Conservation (phyloP, 768 basidiomycete genomes). For the Auricularia sp. region DNA sequence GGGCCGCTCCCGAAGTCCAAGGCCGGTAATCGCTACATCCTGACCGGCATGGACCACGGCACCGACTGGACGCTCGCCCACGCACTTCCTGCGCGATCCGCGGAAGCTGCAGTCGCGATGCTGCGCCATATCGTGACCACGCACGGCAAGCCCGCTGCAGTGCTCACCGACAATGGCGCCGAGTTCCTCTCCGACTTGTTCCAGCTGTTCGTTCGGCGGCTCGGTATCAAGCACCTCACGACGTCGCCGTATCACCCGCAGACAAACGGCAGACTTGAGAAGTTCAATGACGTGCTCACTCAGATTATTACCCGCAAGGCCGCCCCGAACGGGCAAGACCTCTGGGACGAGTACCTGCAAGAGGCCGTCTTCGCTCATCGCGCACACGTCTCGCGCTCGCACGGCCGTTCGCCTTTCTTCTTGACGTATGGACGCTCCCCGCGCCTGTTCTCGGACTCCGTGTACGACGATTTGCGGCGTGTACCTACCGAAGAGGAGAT, state of each 20-base stretch:
- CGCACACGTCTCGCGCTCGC: slow-evolving; percentile 10
- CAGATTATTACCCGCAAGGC: slow-evolving; percentile 10
- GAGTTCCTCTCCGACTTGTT: slow-evolving; percentile 15
- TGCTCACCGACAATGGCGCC: slow-evolving; percentile 15
- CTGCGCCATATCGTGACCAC: slow-evolving; percentile 8
- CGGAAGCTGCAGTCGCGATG: not conserved
- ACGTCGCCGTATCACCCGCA: slow-evolving; percentile 8
- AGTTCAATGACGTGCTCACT: slow-evolving; percentile 1
- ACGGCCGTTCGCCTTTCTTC: slow-evolving; percentile 11
- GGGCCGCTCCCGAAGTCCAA: slow-evolving; percentile 12
- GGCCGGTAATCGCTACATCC: slow-evolving; percentile 13
- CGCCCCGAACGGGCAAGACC: slow-evolving; percentile 1
- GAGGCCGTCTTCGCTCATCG: slow-evolving; percentile 14
- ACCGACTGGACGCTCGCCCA: not conserved
- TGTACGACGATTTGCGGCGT: slow-evolving; percentile 8
- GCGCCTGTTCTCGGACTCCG: slow-evolving; percentile 11
- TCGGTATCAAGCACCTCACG: slow-evolving; percentile 12
- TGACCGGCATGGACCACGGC: slow-evolving; percentile 13
- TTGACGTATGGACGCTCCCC: slow-evolving; percentile 12
- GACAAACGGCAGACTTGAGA: not conserved
- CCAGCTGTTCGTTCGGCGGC: not conserved
- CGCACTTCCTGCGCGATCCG: slow-evolving; percentile 8
- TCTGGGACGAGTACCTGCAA: slow-evolving; percentile 14
- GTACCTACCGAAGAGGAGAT: slow-evolving; percentile 16
- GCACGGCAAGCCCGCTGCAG: slow-evolving; percentile 12